phyloP scores from a whole-genome alignment of 164 flowering plant species.

The Annona cherimola region DNA sequence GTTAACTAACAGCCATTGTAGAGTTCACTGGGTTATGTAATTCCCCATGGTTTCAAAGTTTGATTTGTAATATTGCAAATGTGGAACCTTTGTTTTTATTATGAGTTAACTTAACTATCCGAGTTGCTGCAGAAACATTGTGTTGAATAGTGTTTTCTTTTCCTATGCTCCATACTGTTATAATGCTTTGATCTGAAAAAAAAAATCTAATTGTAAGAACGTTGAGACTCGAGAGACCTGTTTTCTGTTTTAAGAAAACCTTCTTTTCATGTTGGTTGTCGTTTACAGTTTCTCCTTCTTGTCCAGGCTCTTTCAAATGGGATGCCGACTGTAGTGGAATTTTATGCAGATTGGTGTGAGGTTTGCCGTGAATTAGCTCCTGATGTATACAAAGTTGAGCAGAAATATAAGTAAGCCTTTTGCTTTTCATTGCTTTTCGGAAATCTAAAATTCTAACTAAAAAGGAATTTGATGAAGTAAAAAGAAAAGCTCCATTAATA shows the following conservation, averaged over 20 bases:
- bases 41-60: too few species aligned
- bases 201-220: background rate
- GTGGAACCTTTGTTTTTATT: too few species aligned
- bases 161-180: too few species aligned
- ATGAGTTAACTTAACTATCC: too few species aligned
- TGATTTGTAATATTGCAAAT: too few species aligned
- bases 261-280: background rate
- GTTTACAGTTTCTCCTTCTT: slow-evolving; percentile 7
- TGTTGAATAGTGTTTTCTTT: too few species aligned
- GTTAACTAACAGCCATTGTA: too few species aligned
- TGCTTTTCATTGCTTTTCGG: background rate
- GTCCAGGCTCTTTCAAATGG: slow-evolving; percentile 84
- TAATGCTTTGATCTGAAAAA: too few species aligned
- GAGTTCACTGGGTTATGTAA: too few species aligned
- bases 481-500: background rate
- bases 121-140: too few species aligned
- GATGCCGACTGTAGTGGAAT: slow-evolving; percentile 95
- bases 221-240: background rate
- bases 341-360: slow-evolving; percentile 99
- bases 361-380: slow-evolving; percentile 94
- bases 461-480: background rate
- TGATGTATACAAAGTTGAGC: slow-evolving; percentile 89
- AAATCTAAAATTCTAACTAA: background rate
- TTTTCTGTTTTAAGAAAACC: background rate
- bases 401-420: slow-evolving; percentile 70